Percentiles rank a stretch among this genome's conserved stretches.
Conservation (phyloP, 805 yeast genomes). For the Candida ponderosae region DNA sequence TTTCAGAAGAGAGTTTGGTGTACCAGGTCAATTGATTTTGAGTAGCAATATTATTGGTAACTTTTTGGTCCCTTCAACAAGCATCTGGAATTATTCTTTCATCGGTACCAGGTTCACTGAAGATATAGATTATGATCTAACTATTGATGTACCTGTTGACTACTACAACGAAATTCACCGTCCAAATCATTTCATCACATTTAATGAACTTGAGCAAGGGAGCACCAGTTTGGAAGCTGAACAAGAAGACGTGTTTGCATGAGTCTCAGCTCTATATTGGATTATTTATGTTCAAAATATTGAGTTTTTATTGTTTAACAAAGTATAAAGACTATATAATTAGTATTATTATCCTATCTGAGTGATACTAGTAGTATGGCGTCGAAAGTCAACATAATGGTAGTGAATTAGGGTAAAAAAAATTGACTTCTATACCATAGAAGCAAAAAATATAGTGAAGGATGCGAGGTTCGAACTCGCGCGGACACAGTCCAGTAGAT, state of each 20-base stretch:
- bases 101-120: constrained; percentile 78
- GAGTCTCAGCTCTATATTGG: constrained; percentile 13
- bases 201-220: constrained; percentile 54
- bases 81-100: constrained; percentile 87
- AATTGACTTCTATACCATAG: too few species aligned
- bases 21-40: constrained; percentile 58
- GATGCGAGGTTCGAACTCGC: not conserved
- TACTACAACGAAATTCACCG: constrained; percentile 86
- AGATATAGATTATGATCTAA: constrained; percentile 50
- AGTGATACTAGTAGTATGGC: too few species aligned
- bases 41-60: constrained; percentile 74
- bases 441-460: not conserved
- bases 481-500: not conserved
- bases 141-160: constrained; percentile 70
- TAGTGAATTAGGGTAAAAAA: too few species aligned
- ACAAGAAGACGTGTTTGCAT: constrained; percentile 54
- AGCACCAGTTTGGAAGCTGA: constrained; percentile 50
- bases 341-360: too few species aligned
- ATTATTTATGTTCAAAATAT: not conserved
- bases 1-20: constrained; percentile 51
- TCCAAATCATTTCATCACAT: constrained; percentile 76
- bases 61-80: constrained; percentile 78
- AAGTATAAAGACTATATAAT: too few species aligned
- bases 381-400: too few species aligned
- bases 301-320: too few species aligned